phyloP scores from a whole-genome alignment of 768 basidiomycete species.

The Candolleomyces efflorescens region DNA sequence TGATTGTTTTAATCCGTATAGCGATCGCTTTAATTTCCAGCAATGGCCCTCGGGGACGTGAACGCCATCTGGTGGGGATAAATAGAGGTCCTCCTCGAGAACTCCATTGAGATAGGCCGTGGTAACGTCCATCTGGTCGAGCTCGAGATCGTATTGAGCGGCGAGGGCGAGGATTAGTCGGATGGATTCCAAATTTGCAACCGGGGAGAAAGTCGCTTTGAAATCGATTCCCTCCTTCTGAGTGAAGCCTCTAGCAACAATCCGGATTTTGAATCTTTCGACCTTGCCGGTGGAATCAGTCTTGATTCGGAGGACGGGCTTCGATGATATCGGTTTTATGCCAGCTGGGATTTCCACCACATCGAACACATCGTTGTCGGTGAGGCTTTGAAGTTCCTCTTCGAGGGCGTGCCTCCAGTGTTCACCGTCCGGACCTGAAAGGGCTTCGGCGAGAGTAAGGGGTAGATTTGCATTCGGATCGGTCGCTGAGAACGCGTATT shows the following conservation, averaged over 20 bases:
- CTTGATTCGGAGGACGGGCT: constrained; percentile 10
- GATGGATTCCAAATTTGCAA: constrained; percentile 14
- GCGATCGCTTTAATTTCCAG: constrained; percentile 12
- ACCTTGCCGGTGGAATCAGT: constrained; percentile 12
- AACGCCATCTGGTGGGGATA: constrained; percentile 10
- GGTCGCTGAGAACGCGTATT: not conserved
- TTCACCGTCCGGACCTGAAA: not conserved
- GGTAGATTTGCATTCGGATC: not conserved
- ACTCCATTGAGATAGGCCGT: constrained; percentile 17
- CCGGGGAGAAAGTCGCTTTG: constrained; percentile 14
- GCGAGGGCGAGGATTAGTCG: constrained; percentile 14
- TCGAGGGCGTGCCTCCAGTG: constrained; percentile 5
- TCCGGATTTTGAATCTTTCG: constrained; percentile 9
- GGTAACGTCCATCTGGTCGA: constrained; percentile 18
- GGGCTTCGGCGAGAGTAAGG: constrained; percentile 1
- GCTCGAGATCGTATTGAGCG: constrained; percentile 13
- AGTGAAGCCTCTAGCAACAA: constrained; percentile 14
- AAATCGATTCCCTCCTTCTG: constrained; percentile 14
- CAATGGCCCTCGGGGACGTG: constrained; percentile 6
- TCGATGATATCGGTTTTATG: constrained; percentile 7
- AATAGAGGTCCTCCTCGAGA: constrained; percentile 14
- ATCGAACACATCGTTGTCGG: constrained; percentile 9
- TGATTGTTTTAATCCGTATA: constrained; percentile 17
- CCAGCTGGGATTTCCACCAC: constrained; percentile 4
- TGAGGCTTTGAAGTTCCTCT: constrained; percentile 7